Conservation (phyloP, 2,329 filamentous ascomycete genomes). For the Botrytis cinerea region DNA sequence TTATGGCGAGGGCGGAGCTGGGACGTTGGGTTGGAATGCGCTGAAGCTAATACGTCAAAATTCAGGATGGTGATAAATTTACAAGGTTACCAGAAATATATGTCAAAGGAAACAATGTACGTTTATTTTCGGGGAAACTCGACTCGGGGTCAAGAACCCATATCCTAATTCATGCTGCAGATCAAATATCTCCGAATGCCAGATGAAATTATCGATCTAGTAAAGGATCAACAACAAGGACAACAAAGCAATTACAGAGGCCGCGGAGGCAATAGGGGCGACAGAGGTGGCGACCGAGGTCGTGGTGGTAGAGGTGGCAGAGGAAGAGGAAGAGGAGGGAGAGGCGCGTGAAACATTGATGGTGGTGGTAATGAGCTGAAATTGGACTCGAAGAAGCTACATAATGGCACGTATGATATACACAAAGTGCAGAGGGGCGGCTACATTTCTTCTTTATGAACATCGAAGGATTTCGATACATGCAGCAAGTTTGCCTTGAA, state of each 20-base stretch:
- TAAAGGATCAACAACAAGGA: slow-evolving; percentile 77
- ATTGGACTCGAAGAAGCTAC: slow-evolving; percentile 4
- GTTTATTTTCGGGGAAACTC: slow-evolving; percentile 23
- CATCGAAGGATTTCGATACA: neutral
- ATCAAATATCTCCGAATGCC: slow-evolving; percentile 98
- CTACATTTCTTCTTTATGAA: neutral
- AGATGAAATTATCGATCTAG: slow-evolving; percentile 92
- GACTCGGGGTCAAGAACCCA: accelerated
- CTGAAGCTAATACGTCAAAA: slow-evolving; percentile 22
- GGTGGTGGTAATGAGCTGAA: slow-evolving; percentile 3
- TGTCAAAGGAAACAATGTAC: slow-evolving; percentile 93
- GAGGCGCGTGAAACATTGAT: slow-evolving; percentile 32
- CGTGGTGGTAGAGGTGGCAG: slow-evolving; percentile 37
- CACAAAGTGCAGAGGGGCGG: neutral
- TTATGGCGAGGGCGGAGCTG: neutral
- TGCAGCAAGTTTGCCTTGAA: slow-evolving; percentile 3
- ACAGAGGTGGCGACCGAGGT: slow-evolving; percentile 47
- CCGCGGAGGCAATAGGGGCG: slow-evolving; percentile 61
- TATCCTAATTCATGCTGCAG: slow-evolving; percentile 43
- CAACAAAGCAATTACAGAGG: slow-evolving; percentile 57
- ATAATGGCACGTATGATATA: neutral
- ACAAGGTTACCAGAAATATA: slow-evolving; percentile 91
- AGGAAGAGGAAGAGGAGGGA: slow-evolving; percentile 30
- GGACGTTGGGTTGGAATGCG: neutral
- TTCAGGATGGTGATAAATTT: slow-evolving; percentile 87